Conservation (phyloP, 805 yeast species). For the Torulaspora indica region DNA sequence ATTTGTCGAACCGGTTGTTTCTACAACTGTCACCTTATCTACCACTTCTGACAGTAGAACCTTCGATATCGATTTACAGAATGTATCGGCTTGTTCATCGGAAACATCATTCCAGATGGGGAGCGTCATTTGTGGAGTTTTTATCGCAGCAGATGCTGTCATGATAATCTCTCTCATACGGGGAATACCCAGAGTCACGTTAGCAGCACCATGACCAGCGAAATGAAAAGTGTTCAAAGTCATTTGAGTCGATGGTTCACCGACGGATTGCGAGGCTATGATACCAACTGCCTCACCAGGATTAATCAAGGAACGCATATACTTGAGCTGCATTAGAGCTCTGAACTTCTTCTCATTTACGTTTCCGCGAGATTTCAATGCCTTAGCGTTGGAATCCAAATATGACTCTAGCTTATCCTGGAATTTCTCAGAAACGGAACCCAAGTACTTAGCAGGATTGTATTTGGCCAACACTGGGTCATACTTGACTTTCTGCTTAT, state of each 20-base stretch:
- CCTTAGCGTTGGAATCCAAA: slow-evolving; percentile 49
- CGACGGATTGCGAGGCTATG: slow-evolving; percentile 95
- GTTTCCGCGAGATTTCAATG: slow-evolving; percentile 49
- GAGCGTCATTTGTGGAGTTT: slow-evolving; percentile 98
- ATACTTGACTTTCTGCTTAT: slow-evolving; percentile 56
- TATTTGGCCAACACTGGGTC: slow-evolving; percentile 85
- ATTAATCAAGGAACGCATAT: slow-evolving; percentile 89
- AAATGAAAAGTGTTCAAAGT: slow-evolving; percentile 95
- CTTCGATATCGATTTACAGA: slow-evolving; percentile 84
- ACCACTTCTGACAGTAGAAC: slow-evolving; percentile 85
- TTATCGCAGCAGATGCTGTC: slow-evolving; percentile 94
- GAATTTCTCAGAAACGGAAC: slow-evolving; percentile 88
- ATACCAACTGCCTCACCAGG: slow-evolving; percentile 99
- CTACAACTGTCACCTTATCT: slow-evolving; percentile 79
- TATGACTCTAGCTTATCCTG: slow-evolving; percentile 72
- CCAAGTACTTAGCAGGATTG: slow-evolving; percentile 86
- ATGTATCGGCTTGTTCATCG: slow-evolving; percentile 84
- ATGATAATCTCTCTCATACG: slow-evolving; percentile 99
- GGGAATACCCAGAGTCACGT: slow-evolving; percentile 98
- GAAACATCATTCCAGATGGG: slow-evolving; percentile 77
- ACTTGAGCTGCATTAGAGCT: slow-evolving; percentile 96
- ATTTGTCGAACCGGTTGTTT: slow-evolving; percentile 66
- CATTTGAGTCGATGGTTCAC: slow-evolving; percentile 99
- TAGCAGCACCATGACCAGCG: slow-evolving; percentile 99
- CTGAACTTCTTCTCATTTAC: slow-evolving; percentile 76